phyloP scores from a whole-genome alignment of 371 early-diverging fungal species.

The Rhizopus arrhizus region DNA sequence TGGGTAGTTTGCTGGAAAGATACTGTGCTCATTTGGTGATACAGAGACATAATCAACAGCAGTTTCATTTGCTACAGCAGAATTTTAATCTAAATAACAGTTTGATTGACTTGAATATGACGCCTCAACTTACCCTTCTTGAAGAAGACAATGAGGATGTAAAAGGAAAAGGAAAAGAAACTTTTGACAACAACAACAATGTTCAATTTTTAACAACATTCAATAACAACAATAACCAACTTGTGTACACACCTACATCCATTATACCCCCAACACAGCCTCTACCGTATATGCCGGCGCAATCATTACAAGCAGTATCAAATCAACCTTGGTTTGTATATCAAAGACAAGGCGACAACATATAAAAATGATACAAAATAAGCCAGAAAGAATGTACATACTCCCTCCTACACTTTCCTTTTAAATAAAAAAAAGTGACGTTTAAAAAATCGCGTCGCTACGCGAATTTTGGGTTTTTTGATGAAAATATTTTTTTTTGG shows the following conservation, averaged over 20 bases:
- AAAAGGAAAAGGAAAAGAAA: constrained; percentile 12
- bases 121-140: constrained; percentile 21
- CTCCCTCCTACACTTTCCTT: neutral
- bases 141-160: constrained; percentile 15
- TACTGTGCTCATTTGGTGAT: constrained; percentile 62
- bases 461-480: neutral
- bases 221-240: neutral
- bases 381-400: too few relatives aligned
- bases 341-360: neutral
- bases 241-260: neutral
- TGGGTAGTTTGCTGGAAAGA: constrained; percentile 62
- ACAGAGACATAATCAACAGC: constrained; percentile 29
- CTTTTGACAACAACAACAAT: constrained; percentile 5
- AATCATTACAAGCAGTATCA: constrained; percentile 1
- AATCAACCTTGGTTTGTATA: constrained; percentile 1
- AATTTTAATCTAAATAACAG: constrained; percentile 22
- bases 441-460: constrained; percentile 8
- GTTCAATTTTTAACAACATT: neutral
- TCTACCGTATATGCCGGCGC: neutral
- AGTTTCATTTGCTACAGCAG: constrained; percentile 26
- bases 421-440: constrained; percentile 4
- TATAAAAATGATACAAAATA: neutral
- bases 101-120: constrained; percentile 14
- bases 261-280: constrained; percentile 5
- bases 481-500: constrained; percentile 13